A percentile compares a stretch with the other conserved stretches of the same genome.
phyloP scores from a whole-genome alignment of 2,329 filamentous ascomycete genomes.

The Aspergillus sp. region DNA sequence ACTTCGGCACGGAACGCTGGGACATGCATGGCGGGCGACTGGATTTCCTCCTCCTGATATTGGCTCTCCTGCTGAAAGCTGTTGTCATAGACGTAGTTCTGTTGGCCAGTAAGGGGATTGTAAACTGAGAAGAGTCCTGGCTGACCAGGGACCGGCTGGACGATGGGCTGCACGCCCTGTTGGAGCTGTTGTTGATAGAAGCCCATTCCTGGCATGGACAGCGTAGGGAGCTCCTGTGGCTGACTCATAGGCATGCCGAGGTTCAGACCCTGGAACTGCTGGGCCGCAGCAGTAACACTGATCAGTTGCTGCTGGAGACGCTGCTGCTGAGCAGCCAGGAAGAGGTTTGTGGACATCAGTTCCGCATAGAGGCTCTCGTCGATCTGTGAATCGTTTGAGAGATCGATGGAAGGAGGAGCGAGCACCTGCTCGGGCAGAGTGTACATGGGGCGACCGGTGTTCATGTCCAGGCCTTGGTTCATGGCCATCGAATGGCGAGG shows the following conservation, averaged over 20 bases:
- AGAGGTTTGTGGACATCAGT: constrained; percentile 85
- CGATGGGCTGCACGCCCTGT: constrained; percentile 63
- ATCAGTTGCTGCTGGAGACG: constrained; percentile 90
- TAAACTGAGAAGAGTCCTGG: constrained; percentile 79
- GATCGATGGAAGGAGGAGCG: constrained; percentile 71
- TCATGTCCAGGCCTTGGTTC: constrained; percentile 35
- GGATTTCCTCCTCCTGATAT: constrained; percentile 34
- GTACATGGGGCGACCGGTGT: constrained; percentile 60
- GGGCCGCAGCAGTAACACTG: constrained; percentile 75
- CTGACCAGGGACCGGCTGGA: constrained; percentile 62
- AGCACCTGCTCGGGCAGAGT: constrained; percentile 70
- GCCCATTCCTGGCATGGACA: constrained; percentile 52
- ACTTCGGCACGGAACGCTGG: constrained; percentile 73
- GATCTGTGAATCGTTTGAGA: constrained; percentile 67
- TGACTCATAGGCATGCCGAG: constrained; percentile 50
- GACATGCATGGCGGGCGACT: constrained; percentile 53
- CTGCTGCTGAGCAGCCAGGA: constrained; percentile 91
- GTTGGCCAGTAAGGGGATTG: constrained; percentile 82
- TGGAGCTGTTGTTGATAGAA: constrained; percentile 66
- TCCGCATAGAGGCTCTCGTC: constrained; percentile 86
- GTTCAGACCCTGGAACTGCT: constrained; percentile 76
- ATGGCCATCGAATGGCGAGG: constrained; percentile 40
- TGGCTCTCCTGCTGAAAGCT: constrained; percentile 49
- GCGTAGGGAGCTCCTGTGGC: constrained; percentile 51
- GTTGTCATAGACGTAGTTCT: constrained; percentile 74